phyloP scores from a whole-genome alignment of 2,329 filamentous ascomycete genomes.

The Colletotrichum agaves region DNA sequence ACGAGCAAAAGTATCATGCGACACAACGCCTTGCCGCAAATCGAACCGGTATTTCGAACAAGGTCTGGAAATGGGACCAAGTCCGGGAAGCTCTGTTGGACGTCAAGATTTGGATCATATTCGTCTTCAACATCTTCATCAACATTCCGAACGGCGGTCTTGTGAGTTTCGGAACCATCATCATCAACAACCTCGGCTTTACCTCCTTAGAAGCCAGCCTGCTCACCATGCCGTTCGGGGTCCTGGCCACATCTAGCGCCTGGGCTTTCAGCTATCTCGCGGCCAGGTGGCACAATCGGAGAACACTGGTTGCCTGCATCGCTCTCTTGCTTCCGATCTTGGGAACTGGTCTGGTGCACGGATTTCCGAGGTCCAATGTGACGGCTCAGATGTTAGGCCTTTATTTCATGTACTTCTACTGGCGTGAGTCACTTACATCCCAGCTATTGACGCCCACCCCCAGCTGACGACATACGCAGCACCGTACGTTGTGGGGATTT shows the following conservation, averaged over 20 bases:
- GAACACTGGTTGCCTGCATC: constrained; percentile 42
- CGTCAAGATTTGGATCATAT: constrained; percentile 69
- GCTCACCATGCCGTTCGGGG: constrained; percentile 44
- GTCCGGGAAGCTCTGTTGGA: constrained; percentile 63
- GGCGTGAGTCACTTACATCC: neutral
- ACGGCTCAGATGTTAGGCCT: neutral
- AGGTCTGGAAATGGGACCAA: constrained; percentile 53
- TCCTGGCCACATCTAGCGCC: constrained; percentile 46
- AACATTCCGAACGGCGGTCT: constrained; percentile 73
- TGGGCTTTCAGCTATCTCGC: constrained; percentile 47
- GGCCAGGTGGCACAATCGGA: neutral
- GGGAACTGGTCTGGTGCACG: neutral
- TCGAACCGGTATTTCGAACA: neutral
- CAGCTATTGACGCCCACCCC: constrained; percentile 11
- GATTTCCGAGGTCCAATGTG: neutral
- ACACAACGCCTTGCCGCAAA: neutral
- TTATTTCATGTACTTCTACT: neutral
- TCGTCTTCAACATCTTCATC: constrained; percentile 58
- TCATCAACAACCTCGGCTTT: constrained; percentile 54
- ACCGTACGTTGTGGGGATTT: neutral
- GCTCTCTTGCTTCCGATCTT: neutral
- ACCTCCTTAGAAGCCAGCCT: constrained; percentile 48
- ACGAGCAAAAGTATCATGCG: neutral
- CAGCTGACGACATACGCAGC: constrained; percentile 37
- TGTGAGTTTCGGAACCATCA: constrained; percentile 57